These are phyloP conservation scores for Penicillium polonicum DNA, from an alignment of 2,329 filamentous ascomycete species.

Conservation along the genomic window DNA sequence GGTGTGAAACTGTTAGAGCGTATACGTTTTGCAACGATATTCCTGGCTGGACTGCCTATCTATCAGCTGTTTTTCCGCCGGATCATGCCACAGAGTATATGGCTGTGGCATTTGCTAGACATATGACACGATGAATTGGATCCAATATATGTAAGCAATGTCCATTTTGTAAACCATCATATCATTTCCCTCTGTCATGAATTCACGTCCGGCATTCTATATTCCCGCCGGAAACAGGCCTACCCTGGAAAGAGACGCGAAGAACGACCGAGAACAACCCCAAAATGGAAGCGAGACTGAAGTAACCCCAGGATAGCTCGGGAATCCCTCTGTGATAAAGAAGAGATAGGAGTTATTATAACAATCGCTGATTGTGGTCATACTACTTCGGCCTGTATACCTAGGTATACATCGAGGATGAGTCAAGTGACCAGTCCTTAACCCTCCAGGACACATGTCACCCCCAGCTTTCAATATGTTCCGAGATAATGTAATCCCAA, in stretches of 20 bases:
- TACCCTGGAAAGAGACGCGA: not conserved
- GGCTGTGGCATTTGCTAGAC: not conserved
- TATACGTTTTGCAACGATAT: constrained; percentile 1
- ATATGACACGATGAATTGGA: not conserved
- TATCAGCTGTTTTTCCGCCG: constrained; percentile 2
- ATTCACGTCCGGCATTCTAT: not conserved
- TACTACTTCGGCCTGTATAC: not conserved
- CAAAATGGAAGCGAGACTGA: not conserved
- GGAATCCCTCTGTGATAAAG: not conserved
- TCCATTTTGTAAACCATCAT: not conserved
- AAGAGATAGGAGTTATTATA: not conserved
- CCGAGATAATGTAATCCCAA: constrained; percentile 5
- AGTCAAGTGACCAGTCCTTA: not conserved
- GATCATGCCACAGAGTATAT: constrained; percentile 2
- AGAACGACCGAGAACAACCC: not conserved
- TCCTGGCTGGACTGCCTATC: constrained; percentile 1
- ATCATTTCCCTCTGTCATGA: not conserved
- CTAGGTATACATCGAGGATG: not conserved
- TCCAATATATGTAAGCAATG: not conserved
- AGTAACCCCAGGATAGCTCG: no score
- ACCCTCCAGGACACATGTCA: not conserved
- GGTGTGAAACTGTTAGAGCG: constrained; percentile 3
- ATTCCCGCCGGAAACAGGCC: not conserved
- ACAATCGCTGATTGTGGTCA: not conserved
- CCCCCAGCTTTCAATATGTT: not conserved